Base-by-base conservation (phyloP, 331 rosid genomes). In the Acacia concinna region DNA sequence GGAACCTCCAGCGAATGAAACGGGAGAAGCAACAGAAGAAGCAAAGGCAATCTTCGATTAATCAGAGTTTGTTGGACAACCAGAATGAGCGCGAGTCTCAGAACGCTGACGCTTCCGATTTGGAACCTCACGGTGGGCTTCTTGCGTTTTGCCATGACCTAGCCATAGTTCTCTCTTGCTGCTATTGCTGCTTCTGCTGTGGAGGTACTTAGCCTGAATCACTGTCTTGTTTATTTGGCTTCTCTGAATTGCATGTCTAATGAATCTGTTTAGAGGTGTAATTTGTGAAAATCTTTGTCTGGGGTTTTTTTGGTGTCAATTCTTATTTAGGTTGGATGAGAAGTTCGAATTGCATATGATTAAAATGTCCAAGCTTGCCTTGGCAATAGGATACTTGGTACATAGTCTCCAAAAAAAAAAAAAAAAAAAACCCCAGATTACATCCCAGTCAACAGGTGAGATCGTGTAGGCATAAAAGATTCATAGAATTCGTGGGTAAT, bases 141-240 rank as follows among this genome's bases (percentile, higher is more conserved):
- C 10, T 49, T 71, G 72, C 78, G 28, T 56, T 86, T n/a, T 85
- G 18, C 32, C 73, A 73, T 8, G 90, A 87, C 64, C 43, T 81
- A 0, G 32, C 84, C n/a, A 14, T 85, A 81, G 30, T 86, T 77
- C 85, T 88, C 46, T 89, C 94, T 23, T 92, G 93, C 75, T 90
- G 95, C 81, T 86, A 66, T 63, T 88, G 97, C 38, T 89, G 90
- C 81, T 86, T 83, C 85, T 90, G 92, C 88, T 92, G 94, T 27
- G 92, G 92, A 71, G 98, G 97, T 94, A 76, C 65, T 68, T 69
- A 34, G 40, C 46, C 44, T 23, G 18, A 31, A 28, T 30, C 20
- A 52, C 9, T 62, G 21, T 59, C 64, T 64, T 1, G 20, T 64
- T 40, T 72, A 65, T 31, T 40, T 68, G 74, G 47, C 52, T 72